Evolutionary conservation across 2,329 filamentous ascomycete genomes (phyloP).

Genomic region (Phialophora expanda): DNA sequence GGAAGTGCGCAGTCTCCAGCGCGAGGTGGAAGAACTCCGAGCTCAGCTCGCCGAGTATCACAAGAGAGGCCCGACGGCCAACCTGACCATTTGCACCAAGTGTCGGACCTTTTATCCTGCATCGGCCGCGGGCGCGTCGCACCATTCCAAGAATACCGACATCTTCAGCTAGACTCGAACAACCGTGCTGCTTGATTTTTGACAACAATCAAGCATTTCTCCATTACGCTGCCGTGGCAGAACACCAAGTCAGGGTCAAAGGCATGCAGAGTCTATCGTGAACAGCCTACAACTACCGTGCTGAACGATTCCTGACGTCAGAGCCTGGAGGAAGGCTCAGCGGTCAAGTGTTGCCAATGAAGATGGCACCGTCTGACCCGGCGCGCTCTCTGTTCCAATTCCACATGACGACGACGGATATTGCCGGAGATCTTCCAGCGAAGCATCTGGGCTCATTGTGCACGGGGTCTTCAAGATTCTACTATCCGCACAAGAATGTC

Average conservation of each 20-base stretch:
- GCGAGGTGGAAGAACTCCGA: constrained; percentile 23
- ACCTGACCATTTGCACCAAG: constrained; percentile 23
- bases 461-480: neutral
- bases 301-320: neutral
- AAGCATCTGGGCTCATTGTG: neutral
- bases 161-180: neutral
- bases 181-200: neutral
- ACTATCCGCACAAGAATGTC: neutral
- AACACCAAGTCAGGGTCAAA: neutral
- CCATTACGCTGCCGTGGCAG: neutral
- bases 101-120: constrained; percentile 27
- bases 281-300: neutral
- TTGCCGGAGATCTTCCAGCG: neutral
- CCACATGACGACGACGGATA: neutral
- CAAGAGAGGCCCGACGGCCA: constrained; percentile 5
- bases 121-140: neutral
- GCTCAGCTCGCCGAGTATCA: constrained; percentile 17
- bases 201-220: neutral
- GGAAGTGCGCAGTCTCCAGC: constrained; percentile 24
- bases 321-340: too few relatives aligned
- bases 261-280: neutral
- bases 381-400: neutral
- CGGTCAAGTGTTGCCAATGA: neutral
- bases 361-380: neutral
- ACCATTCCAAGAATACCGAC: neutral